Base-by-base conservation (phyloP, 1,139 yeast species). In the Lodderomyces oxycetoniae region DNA sequence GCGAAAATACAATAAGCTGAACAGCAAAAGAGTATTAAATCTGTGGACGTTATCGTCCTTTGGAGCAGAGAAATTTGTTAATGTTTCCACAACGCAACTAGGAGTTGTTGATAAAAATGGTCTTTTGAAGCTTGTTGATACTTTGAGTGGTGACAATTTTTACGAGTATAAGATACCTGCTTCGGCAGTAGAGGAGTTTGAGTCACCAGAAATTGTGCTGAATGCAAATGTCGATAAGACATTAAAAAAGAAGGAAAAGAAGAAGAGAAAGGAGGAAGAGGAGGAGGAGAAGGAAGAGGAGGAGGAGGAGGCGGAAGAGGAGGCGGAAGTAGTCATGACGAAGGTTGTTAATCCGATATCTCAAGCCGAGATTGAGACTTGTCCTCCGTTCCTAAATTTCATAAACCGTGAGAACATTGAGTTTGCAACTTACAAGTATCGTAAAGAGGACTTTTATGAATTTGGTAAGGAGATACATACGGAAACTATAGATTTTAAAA, bases 281-380 rank as follows among this genome's bases (percentile, higher is more conserved):
- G n/a, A 8, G 8, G n/a, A 13, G 10, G 5, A 5, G 11, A 35
- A 6, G 4, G 15, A 6, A 22, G n/a, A n/a, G n/a, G n/a, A n/a
- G n/a, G n/a, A n/a, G n/a, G n/a, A n/a, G n/a, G n/a, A n/a, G n/a
- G n/a, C n/a, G n/a, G n/a, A 13, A 13, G 3, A 3, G 12, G 11
- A n/a, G 12, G 21, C 16, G 10, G 16, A 8, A n/a, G 5, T 4
- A 14, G 19, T 5, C n/a, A n/a, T 4, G n/a, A 14, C 17, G 4
- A 17, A 21, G 13, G 24, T 15, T 11, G 15, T 35, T 4, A 36
- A 32, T 30, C 79, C 83, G 1, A 53, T 79, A 26, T 68, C 82
- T 0, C 74, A 74, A 41, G 74, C 77, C 26, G 88, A 80, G 49
- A 71, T 81, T 37, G 86, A 80, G 43, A 75, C 87, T 0, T 74